Percentiles rank a stretch among this genome's conserved stretches.
These are phyloP conservation scores for Xylaria sp. DNA, from an alignment of 2,329 filamentous ascomycete genomes.

Conservation along the genomic window DNA sequence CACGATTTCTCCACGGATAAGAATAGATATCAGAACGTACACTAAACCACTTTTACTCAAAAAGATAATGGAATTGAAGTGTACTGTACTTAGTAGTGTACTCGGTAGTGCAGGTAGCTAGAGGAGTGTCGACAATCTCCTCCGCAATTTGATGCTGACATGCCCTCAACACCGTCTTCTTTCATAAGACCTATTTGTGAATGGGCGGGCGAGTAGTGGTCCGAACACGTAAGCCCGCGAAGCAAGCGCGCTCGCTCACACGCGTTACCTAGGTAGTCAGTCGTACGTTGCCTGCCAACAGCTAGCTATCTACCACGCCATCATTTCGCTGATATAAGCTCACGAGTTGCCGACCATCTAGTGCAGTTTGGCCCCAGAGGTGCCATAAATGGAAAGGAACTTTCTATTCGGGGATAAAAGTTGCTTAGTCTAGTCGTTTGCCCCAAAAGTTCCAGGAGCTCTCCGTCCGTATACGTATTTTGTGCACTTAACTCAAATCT, in stretches of 20 bases:
- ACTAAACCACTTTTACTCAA: no score
- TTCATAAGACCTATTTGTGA: not conserved
- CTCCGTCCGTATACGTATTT: not conserved
- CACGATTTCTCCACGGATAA: slow-evolving; percentile 12
- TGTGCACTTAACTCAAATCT: slow-evolving; percentile 4
- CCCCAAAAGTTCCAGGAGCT: not conserved
- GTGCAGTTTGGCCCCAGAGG: not conserved
- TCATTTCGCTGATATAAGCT: slow-evolving; percentile 30
- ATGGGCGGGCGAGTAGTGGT: not conserved
- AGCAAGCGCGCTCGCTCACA: not conserved
- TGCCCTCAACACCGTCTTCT: not conserved
- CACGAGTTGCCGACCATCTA: not conserved
- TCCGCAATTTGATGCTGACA: slow-evolving; percentile 9
- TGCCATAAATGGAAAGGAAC: slow-evolving; percentile 3
- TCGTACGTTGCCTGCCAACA: not conserved
- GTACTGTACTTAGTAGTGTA: no score
- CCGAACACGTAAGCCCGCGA: slow-evolving; percentile 3
- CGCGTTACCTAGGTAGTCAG: not conserved
- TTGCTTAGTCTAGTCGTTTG: not conserved
- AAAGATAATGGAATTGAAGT: not conserved
- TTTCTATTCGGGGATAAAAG: slow-evolving; percentile 8
- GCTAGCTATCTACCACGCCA: slow-evolving; percentile 15
- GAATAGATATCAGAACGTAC: slow-evolving; percentile 27
- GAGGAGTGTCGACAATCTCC: slow-evolving; percentile 4
- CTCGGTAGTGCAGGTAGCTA: not conserved